These are phyloP conservation scores for Filosporella fistucella DNA, from an alignment of 495 filamentous ascomycete species.

Conservation along the genomic window DNA sequence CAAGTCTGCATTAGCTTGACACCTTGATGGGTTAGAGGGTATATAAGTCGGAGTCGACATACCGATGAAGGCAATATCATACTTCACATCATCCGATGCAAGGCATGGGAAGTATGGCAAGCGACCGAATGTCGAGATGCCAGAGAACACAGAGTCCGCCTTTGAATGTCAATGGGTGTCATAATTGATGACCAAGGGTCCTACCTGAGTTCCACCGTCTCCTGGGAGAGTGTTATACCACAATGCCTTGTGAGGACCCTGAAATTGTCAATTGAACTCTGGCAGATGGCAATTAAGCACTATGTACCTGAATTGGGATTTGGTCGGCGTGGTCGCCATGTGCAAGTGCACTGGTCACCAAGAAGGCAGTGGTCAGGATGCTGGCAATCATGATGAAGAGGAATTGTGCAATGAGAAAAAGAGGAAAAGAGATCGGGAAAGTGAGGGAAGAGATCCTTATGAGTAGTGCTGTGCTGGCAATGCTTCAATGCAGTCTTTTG, in stretches of 20 bases:
- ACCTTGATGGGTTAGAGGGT: conserved; percentile 13
- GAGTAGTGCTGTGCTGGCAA: conserved; percentile 18
- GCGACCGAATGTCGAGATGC: conserved; percentile 73
- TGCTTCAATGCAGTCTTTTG: conserved; percentile 2
- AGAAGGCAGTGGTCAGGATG: conserved; percentile 13
- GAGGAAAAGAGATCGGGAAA: neutral
- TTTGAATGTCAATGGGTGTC: conserved; percentile 19
- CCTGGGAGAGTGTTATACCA: conserved; percentile 54
- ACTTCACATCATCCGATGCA: conserved; percentile 57
- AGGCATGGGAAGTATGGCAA: conserved; percentile 77
- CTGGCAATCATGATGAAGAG: conserved; percentile 19
- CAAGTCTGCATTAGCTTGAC: conserved; percentile 8
- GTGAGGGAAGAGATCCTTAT: conserved; percentile 13
- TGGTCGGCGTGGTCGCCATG: conserved; percentile 34
- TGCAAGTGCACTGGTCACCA: conserved; percentile 23
- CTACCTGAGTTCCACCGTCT: conserved; percentile 53
- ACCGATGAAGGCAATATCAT: conserved; percentile 81
- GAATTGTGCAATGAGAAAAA: conserved; percentile 4
- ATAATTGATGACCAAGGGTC: conserved; percentile 8
- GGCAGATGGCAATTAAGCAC: no score
- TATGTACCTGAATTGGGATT: conserved; percentile 29
- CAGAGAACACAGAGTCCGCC: conserved; percentile 45
- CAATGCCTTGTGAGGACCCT: conserved; percentile 42
- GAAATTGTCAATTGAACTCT: no score
- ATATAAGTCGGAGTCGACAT: conserved; percentile 18